Percentiles rank a stretch among this genome's conserved stretches.
phyloP scores from a whole-genome alignment of 768 basidiomycete genomes.

The Albatrellus ellisii region DNA sequence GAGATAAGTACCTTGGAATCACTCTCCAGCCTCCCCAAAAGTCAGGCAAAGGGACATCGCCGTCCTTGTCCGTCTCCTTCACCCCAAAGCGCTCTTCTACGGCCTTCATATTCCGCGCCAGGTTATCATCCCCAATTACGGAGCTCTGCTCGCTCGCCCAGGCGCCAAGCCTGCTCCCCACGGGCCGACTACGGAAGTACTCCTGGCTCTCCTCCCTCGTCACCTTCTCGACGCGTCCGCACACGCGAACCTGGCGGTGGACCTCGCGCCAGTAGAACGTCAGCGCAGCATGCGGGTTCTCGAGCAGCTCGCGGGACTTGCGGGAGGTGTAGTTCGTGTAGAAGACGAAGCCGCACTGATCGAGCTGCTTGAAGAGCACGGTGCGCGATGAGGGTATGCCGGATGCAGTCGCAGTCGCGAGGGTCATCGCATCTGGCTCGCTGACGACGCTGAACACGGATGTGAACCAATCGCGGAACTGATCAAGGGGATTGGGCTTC shows the following conservation, averaged over 20 bases:
- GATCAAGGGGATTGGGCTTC: conserved; percentile 56
- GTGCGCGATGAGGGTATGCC: conserved; percentile 82
- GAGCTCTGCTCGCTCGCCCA: conserved; percentile 89
- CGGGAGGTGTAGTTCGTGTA: conserved; percentile 95
- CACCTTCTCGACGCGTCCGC: conserved; percentile 78
- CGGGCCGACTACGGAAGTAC: conserved; percentile 74
- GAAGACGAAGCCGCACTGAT: conserved; percentile 84
- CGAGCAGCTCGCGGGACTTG: conserved; percentile 70
- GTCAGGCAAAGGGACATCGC: conserved; percentile 62
- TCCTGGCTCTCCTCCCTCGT: conserved; percentile 55
- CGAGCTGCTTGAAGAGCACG: conserved; percentile 87
- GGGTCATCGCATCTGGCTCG: conserved; percentile 86
- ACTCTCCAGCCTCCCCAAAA: conserved; percentile 98
- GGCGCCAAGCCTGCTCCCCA: conserved; percentile 80
- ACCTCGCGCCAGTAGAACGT: conserved; percentile 90
- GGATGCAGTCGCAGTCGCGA: conserved; percentile 55
- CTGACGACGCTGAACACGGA: conserved; percentile 47
- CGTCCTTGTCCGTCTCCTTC: conserved; percentile 25
- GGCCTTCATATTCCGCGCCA: conserved; percentile 46
- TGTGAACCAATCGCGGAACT: conserved; percentile 83
- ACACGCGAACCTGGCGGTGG: conserved; percentile 65
- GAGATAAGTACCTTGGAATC: conserved; percentile 63
- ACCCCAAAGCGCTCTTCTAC: conserved; percentile 45
- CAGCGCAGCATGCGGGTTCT: conserved; percentile 70
- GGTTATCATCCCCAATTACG: conserved; percentile 59